These are phyloP conservation scores for Tuber aestivum DNA, from an alignment of 495 filamentous ascomycete genomes.

Conservation along the genomic window DNA sequence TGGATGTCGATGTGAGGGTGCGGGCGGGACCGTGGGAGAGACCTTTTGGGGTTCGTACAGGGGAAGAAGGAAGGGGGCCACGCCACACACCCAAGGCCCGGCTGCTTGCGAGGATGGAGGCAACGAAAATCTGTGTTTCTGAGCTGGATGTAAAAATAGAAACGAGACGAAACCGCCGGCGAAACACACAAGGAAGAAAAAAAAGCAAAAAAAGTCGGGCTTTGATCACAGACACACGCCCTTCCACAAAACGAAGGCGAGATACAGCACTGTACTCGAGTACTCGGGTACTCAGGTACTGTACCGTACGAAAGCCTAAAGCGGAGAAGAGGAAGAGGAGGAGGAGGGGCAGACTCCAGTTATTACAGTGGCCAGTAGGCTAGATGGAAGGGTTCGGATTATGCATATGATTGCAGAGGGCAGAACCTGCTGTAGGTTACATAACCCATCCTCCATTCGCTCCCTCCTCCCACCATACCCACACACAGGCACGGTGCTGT, in stretches of 20 bases:
- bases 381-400: not conserved
- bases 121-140: not conserved
- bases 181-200: not conserved
- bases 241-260: not conserved
- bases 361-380: not conserved
- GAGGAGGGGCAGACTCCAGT: not conserved
- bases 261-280: too few species aligned
- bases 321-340: not conserved
- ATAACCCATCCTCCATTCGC: not conserved
- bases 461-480: not conserved
- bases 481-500: not conserved
- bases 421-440: not conserved
- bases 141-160: not conserved
- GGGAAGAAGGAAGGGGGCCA: not conserved
- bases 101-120: not conserved
- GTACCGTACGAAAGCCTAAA: not conserved
- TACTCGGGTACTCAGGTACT: too few species aligned
- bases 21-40: not conserved
- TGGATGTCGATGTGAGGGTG: slow-evolving; percentile 3
- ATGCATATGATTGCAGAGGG: not conserved
- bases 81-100: not conserved
- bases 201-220: not conserved
- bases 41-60: not conserved
- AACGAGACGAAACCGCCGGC: not conserved
- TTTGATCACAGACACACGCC: not conserved